A percentile compares a stretch with the other conserved stretches of the same genome.
phyloP scores from a whole-genome alignment of 169 alveolate genomes.

The Cryptosporidium felis region DNA sequence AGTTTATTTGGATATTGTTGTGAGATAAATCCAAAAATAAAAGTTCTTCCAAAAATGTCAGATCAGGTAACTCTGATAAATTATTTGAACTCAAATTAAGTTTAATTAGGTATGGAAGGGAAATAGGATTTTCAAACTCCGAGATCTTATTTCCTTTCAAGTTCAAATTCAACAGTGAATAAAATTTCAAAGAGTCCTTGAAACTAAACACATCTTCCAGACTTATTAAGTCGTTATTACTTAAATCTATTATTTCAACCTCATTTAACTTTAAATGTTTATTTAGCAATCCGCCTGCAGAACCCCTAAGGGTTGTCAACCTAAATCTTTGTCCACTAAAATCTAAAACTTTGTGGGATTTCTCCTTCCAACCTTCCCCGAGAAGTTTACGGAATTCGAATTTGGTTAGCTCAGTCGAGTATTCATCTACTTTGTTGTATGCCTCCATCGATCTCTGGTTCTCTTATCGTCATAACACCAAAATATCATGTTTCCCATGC shows the following conservation, averaged over 20 bases:
- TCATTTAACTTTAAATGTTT: slow-evolving; percentile 9
- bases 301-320: slow-evolving; percentile 31
- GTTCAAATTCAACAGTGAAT: slow-evolving; percentile 6
- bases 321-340: slow-evolving; percentile 43
- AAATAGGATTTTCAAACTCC: slow-evolving; percentile 17
- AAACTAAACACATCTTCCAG: slow-evolving; percentile 31
- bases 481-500: too few relatives aligned
- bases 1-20: slow-evolving; percentile 1
- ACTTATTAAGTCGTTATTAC: slow-evolving; percentile 32
- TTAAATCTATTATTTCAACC: slow-evolving; percentile 6
- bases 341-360: slow-evolving; percentile 36
- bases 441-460: neutral
- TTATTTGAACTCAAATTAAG: slow-evolving; percentile 17
- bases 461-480: neutral
- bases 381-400: slow-evolving; percentile 2
- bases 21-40: slow-evolving; percentile 13
- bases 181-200: slow-evolving; percentile 23
- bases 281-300: slow-evolving; percentile 25
- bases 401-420: neutral
- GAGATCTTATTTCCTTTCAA: slow-evolving; percentile 26
- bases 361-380: slow-evolving; percentile 46
- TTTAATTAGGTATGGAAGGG: slow-evolving; percentile 24
- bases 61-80: slow-evolving; percentile 24
- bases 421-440: neutral
- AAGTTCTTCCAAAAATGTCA: slow-evolving; percentile 14